Base-by-base conservation (phyloP, 1,284 basidiomycete genomes). In the Cryptococcus sp. region DNA sequence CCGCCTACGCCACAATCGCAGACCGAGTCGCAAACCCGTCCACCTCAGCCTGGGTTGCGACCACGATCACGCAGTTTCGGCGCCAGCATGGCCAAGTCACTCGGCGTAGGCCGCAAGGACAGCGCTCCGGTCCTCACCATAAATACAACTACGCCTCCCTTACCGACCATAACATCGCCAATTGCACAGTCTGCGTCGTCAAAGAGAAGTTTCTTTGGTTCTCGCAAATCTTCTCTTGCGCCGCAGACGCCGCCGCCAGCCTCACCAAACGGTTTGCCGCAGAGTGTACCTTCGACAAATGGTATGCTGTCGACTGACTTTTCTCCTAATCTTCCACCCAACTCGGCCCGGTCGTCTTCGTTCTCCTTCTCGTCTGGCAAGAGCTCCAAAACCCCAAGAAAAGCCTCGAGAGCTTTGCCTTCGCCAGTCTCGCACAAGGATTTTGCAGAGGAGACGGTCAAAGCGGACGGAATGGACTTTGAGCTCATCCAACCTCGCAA, bases 401-500 rank as follows among this genome's bases (percentile, higher is more conserved):
- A 65, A 43, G 46, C 25, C 41, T 20, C 59, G 2, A 51, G 58
- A 23, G 52, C 60, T 13, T 40, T 66, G 22, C 50, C 65, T 2
- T 64, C 68, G n/a, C 69, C 72, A 0, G 69, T 77, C 6, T 68
- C 66, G n/a, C 67, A 74, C 55, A 70, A 68, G 25, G 76, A 78
- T 51, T 77, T 66, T 51, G 58, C 57, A 13, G 74, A 76, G 37
- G 73, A 72, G 17, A 75, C 71, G 0, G 65, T 77, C 53, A 73
- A 72, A 52, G 69, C 70, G 7, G 74, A 73, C 34, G 76, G 76
- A 19, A 66, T 78, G 60, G 75, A 78, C 57, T 78, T 78, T 56
- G 72, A 77, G 53, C 61, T 78, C n/a, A 59, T 78, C 29, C 70
- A 74, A 41, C 75, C 76, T 17, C 52, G 56, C n/a, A 69, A 65